Base-by-base conservation (phyloP, 1,284 basidiomycete species). In the Leccinum huronense region DNA sequence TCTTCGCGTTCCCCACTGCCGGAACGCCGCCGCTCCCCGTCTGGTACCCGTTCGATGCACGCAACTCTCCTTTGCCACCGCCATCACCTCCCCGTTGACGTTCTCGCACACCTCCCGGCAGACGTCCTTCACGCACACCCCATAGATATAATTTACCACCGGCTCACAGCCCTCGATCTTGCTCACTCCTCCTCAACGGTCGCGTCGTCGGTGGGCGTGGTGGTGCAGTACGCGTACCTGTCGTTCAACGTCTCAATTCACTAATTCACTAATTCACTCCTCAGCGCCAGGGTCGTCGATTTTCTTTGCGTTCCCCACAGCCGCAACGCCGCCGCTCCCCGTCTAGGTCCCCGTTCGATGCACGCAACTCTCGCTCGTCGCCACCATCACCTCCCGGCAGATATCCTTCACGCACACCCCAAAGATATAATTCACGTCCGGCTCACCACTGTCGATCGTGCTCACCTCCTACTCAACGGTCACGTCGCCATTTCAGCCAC, bases 31-130 rank as follows among this genome's bases (percentile, higher is more conserved):
- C 71, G 72, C 13, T 73, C 75, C 11, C 69, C 72, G 73, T 64
- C 79, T 73, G 60, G 76, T 62, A 80, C 68, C 65, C 77, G 2
- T 70, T 71, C 34, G 70, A 70, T 66, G 69, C 70, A 42, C 71
- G 81, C 70, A 76, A 83, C 61, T 83, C 83, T 42, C 80, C 80
- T n/a, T 83, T 83, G 2, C 75, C 79, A 1, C 74, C 78, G 11
- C 75, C 78, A 14, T 75, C 74, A 33, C 73, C 71, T 30, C 61
- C 70, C 36, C 64, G 72, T 69, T 65, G 76, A 64, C 77, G 74
- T 55, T 80, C 79, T 10, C 73, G 75, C n/a, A 75, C 75, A 5
- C 73, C 77, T 23, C 67, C n/a, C 61, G 72, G 57, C n/a, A 67
- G 65, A 45, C 69, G 67, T 19, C 75, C 75, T 60, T 84, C 82